phyloP scores from a whole-genome alignment of 1,139 yeast genomes.

The Geotrichum histeridarum region DNA sequence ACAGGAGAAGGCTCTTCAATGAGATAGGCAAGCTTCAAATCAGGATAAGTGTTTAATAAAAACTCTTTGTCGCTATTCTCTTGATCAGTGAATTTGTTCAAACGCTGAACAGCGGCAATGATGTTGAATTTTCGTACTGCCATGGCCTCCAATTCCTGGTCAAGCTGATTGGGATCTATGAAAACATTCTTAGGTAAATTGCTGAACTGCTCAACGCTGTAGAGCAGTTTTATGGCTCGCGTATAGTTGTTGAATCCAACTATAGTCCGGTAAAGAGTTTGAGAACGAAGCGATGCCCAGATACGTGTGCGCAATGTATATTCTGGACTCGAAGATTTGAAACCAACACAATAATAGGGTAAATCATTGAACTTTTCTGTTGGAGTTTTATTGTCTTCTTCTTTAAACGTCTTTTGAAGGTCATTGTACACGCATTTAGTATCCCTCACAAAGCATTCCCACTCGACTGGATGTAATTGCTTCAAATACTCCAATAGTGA shows the following conservation, averaged over 20 bases:
- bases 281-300: constrained; percentile 78
- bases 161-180: constrained; percentile 35
- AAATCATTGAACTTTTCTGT: constrained; percentile 41
- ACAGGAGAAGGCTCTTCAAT: constrained; percentile 45
- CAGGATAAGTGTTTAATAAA: constrained; percentile 58
- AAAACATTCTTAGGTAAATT: constrained; percentile 41
- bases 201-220: constrained; percentile 48
- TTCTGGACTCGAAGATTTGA: constrained; percentile 57
- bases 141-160: constrained; percentile 45
- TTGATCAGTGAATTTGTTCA: constrained; percentile 46
- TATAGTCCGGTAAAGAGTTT: constrained; percentile 70
- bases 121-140: constrained; percentile 61
- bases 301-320: constrained; percentile 63
- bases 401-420: constrained; percentile 19
- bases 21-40: constrained; percentile 54
- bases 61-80: constrained; percentile 55
- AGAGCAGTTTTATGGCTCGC: constrained; percentile 61
- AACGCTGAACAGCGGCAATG: constrained; percentile 68
- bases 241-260: constrained; percentile 72
- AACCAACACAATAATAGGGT: constrained; percentile 69
- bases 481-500: constrained; percentile 72
- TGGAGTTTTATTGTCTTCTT: constrained; percentile 17
- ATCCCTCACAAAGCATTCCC: constrained; percentile 71
- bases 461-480: constrained; percentile 61
- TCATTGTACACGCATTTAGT: constrained; percentile 24